These are phyloP conservation scores for Cucurbitaria berberidis DNA, from an alignment of 2,329 filamentous ascomycete genomes.

Conservation along the genomic window DNA sequence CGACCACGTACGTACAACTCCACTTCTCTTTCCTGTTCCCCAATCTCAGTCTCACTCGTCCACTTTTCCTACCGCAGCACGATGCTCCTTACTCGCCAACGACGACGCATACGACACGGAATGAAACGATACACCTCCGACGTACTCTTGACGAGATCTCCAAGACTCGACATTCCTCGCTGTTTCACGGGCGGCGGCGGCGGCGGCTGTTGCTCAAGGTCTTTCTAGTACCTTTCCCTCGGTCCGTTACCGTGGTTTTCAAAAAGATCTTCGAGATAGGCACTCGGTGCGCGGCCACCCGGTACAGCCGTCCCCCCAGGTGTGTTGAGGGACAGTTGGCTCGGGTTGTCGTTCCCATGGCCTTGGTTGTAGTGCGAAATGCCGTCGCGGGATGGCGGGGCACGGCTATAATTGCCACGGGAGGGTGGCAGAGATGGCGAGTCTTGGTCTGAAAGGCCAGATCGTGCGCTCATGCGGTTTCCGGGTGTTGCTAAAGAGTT, in stretches of 20 bases:
- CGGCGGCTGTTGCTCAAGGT: slow-evolving; percentile 24
- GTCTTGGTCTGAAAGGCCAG: slow-evolving; percentile 42
- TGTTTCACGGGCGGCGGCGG: slow-evolving; percentile 8
- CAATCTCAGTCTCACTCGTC: too few relatives aligned
- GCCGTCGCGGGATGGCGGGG: slow-evolving; percentile 42
- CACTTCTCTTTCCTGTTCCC: too few relatives aligned
- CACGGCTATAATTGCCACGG: slow-evolving; percentile 39
- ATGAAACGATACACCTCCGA: slow-evolving; percentile 3
- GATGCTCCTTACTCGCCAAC: neutral
- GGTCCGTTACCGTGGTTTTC: slow-evolving; percentile 67
- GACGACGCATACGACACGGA: too few relatives aligned
- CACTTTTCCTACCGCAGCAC: too few relatives aligned
- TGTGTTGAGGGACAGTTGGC: slow-evolving; percentile 68
- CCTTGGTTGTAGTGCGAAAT: slow-evolving; percentile 42
- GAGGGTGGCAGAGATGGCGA: slow-evolving; percentile 47
- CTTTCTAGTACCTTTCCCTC: slow-evolving; percentile 40
- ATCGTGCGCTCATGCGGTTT: slow-evolving; percentile 43
- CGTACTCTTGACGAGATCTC: neutral
- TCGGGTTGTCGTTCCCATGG: slow-evolving; percentile 58
- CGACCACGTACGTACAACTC: too few relatives aligned
- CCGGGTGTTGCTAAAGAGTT: slow-evolving; percentile 38
- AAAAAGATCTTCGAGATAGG: slow-evolving; percentile 88
- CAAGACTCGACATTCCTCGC: slow-evolving; percentile 6
- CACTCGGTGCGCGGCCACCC: slow-evolving; percentile 79
- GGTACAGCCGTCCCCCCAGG: slow-evolving; percentile 55